A percentile compares a stretch with the other conserved stretches of the same genome.
These are phyloP conservation scores for Astrothelium subdiscretum DNA, from an alignment of 495 filamentous ascomycete species.

Conservation along the genomic window DNA sequence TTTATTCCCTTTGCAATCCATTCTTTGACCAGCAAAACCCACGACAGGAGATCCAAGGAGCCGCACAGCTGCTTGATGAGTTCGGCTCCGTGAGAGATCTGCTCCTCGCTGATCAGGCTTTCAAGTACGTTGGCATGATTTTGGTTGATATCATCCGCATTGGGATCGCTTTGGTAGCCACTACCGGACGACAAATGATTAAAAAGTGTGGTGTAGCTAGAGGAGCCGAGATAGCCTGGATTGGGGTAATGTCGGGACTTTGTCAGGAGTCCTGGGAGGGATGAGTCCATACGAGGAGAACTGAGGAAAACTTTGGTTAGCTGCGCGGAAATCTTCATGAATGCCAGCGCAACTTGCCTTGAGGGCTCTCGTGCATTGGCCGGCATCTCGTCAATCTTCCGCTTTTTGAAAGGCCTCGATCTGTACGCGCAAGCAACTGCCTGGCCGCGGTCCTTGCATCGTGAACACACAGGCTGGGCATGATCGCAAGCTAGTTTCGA, in stretches of 20 bases:
- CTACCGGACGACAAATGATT: slow-evolving; percentile 29
- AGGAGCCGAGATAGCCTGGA: slow-evolving; percentile 34
- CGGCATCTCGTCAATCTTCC: neutral
- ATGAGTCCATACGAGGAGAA: neutral
- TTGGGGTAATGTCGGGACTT: slow-evolving; percentile 27
- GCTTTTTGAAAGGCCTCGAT: slow-evolving; percentile 29
- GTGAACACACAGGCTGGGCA: slow-evolving; percentile 29
- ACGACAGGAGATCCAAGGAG: neutral
- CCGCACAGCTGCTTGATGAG: neutral
- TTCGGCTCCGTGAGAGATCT: neutral
- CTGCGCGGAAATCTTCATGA: neutral
- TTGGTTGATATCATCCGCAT: slow-evolving; percentile 16
- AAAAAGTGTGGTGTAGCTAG: slow-evolving; percentile 34
- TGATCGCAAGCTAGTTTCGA: slow-evolving; percentile 36
- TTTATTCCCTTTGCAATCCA: slow-evolving; percentile 30
- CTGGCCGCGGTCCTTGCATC: slow-evolving; percentile 22
- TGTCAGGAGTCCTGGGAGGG: slow-evolving; percentile 1
- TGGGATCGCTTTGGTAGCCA: slow-evolving; percentile 16
- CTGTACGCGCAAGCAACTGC: slow-evolving; percentile 30
- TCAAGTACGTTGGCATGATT: neutral
- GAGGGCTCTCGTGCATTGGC: neutral
- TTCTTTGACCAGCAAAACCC: slow-evolving; percentile 17
- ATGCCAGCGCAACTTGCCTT: neutral
- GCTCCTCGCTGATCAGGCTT: slow-evolving; percentile 9
- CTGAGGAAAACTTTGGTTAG: neutral